phyloP scores from a whole-genome alignment of 257 asterid species.

The Fraxinus cuspidata region DNA sequence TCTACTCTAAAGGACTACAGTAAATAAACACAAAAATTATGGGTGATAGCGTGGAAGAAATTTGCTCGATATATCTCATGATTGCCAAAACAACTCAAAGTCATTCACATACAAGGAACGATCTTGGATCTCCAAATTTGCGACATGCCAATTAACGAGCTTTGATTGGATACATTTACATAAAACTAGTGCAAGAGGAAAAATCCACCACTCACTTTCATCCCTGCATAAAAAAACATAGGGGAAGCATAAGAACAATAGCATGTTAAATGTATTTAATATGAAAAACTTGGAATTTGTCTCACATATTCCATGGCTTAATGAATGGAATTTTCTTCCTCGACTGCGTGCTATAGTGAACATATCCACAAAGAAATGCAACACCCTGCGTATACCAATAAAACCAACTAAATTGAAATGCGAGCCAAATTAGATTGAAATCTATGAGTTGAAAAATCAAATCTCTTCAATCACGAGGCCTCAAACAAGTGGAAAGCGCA shows the following conservation, averaged over 20 bases:
- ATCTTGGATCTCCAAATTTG: constrained; percentile 94
- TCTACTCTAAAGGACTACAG: constrained; percentile 41
- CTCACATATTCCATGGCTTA: constrained; percentile 99
- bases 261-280: not conserved
- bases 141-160: constrained; percentile 92
- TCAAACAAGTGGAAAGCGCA: not conserved
- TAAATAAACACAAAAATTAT: constrained; percentile 40
- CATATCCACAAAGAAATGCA: constrained; percentile 80
- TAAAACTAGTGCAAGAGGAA: constrained; percentile 76
- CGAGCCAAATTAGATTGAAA: constrained; percentile 9
- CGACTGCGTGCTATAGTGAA: constrained; percentile 64
- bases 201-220: constrained; percentile 99
- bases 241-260: not conserved
- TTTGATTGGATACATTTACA: constrained; percentile 88
- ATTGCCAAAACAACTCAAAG: constrained; percentile 89
- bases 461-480: not conserved
- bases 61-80: constrained; percentile 46
- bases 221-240: constrained; percentile 61
- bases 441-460: not conserved
- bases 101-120: constrained; percentile 90
- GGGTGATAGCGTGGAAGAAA: constrained; percentile 56
- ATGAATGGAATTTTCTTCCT: constrained; percentile 66
- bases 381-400: constrained; percentile 54
- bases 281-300: not conserved
- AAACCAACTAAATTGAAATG: constrained; percentile 19